Conservation (phyloP, 306 rosid genomes). For the Prunus padus region DNA sequence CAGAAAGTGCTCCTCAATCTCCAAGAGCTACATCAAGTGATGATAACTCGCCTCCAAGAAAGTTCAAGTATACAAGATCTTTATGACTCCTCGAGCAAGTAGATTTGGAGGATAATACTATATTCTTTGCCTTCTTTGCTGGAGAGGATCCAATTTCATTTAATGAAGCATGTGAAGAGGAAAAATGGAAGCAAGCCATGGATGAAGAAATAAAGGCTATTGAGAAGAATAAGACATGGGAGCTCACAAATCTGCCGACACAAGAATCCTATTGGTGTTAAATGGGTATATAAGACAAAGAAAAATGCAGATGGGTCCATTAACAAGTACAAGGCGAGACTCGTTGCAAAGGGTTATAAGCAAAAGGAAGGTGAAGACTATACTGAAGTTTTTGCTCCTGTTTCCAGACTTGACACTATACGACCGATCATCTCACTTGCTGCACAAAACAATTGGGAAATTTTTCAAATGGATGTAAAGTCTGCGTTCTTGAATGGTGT, state of each 20-base stretch:
- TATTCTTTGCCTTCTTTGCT: neutral
- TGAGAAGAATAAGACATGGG: neutral
- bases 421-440: neutral
- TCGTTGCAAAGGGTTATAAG: neutral
- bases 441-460: neutral
- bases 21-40: neutral
- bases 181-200: neutral
- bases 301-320: neutral
- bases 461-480: neutral
- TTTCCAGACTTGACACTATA: neutral
- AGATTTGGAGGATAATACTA: neutral
- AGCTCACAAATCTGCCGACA: neutral
- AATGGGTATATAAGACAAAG: neutral
- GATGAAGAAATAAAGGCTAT: neutral
- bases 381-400: neutral
- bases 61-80: too few species aligned
- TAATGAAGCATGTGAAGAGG: neutral
- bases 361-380: neutral
- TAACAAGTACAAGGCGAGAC: neutral
- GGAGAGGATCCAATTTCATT: neutral
- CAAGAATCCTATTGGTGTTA: neutral
- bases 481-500: neutral
- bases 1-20: too few species aligned
- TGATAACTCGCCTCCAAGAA: neutral
- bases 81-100: neutral